Conservation (phyloP, 306 rosid genomes). For the Coriaria nepalensis region DNA sequence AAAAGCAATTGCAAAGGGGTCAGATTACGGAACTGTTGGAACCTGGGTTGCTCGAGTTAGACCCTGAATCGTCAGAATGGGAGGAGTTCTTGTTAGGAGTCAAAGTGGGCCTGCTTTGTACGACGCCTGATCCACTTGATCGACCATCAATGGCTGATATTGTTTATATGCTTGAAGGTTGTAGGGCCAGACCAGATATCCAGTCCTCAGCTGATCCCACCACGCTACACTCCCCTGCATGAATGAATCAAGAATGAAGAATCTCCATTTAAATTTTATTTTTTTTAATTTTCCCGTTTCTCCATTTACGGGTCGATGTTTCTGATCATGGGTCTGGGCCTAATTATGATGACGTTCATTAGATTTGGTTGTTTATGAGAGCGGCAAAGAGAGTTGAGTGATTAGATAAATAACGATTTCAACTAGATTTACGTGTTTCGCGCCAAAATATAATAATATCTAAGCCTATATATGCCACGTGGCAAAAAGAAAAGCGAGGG, state of each 20-base stretch:
- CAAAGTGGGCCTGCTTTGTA: slow-evolving; percentile 66
- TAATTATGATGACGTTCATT: no score
- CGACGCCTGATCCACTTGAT: slow-evolving; percentile 79
- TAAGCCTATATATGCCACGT: slow-evolving; percentile 31
- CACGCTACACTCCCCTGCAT: slow-evolving; percentile 54
- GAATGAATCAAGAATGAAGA: slow-evolving; percentile 17
- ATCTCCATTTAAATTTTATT: background rate
- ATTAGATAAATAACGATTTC: no score
- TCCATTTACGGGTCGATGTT: no score
- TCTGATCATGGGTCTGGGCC: no score
- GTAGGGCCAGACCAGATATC: slow-evolving; percentile 69
- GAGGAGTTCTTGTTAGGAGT: slow-evolving; percentile 79
- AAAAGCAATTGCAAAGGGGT: slow-evolving; percentile 56
- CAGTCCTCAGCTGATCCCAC: slow-evolving; percentile 86
- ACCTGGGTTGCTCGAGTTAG: slow-evolving; percentile 73
- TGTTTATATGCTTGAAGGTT: slow-evolving; percentile 91
- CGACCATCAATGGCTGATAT: slow-evolving; percentile 64
- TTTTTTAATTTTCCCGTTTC: background rate
- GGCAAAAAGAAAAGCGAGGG: slow-evolving; percentile 16
- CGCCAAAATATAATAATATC: slow-evolving; percentile 31
- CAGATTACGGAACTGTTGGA: slow-evolving; percentile 54
- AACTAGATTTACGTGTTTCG: slow-evolving; percentile 12
- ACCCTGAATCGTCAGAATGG: slow-evolving; percentile 81
- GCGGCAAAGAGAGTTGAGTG: no score
- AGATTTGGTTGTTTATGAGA: no score